A percentile compares a stretch with the other conserved stretches of the same genome.
Conservation (phyloP, 352 stramenopile species). For the Paralagenidium karlingii region DNA sequence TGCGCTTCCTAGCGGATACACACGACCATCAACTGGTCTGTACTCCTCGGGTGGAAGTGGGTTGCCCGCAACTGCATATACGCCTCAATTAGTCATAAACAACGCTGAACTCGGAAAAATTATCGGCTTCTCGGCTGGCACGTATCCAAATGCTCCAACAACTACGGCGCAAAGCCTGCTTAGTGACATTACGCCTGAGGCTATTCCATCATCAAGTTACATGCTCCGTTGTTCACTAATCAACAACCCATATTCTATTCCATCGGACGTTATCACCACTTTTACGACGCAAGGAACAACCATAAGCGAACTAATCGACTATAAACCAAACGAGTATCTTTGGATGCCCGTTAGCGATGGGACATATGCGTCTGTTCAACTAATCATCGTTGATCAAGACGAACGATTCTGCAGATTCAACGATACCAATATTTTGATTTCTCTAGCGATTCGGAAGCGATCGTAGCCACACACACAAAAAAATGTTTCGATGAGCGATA, state of each 20-base stretch:
- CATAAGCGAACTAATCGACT: constrained; percentile 3
- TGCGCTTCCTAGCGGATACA: no score
- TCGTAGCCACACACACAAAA: constrained; percentile 4
- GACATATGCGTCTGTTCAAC: constrained; percentile 2
- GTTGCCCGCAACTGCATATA: constrained; percentile 6
- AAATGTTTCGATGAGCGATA: constrained; percentile 3
- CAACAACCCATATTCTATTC: constrained; percentile 9
- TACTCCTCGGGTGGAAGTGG: constrained; percentile 6
- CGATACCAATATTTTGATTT: constrained; percentile 3
- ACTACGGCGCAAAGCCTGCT: constrained; percentile 2
- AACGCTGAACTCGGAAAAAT: no score
- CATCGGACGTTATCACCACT: constrained; percentile 5
- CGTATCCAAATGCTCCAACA: constrained; percentile 3
- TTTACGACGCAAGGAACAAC: constrained; percentile 6
- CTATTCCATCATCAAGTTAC: constrained; percentile 2
- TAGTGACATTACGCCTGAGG: constrained; percentile 6
- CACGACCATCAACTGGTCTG: neutral
- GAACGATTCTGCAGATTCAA: constrained; percentile 2
- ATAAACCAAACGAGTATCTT: constrained; percentile 7
- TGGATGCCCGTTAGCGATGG: constrained; percentile 8
- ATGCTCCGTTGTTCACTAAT: constrained; percentile 8
- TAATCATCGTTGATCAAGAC: constrained; percentile 8
- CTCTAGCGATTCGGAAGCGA: no score
- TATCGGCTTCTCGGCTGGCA: no score
- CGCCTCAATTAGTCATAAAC: no score